phyloP scores from a whole-genome alignment of 176 grass and related monocot species.

The Ampelocalamus luodianensis region DNA sequence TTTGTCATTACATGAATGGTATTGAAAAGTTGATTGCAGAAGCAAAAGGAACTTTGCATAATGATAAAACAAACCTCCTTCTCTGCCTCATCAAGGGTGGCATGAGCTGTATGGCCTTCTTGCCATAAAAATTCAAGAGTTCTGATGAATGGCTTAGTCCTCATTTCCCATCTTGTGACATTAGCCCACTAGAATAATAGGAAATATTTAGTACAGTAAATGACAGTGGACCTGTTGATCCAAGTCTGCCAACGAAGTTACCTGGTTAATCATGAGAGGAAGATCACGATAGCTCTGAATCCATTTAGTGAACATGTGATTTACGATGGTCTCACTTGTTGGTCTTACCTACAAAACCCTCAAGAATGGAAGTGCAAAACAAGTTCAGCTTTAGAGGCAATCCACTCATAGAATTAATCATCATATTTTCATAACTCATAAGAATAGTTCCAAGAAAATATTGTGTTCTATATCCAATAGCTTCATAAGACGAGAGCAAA shows the following conservation, averaged over 20 bases:
- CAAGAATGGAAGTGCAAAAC: conserved; percentile 61
- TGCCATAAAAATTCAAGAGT: conserved; percentile 99
- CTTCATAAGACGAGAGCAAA: conserved; percentile 33
- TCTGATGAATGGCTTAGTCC: conserved; percentile 95
- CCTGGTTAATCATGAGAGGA: conserved; percentile 99
- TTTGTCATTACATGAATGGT: background rate
- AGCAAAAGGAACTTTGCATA: conserved; percentile 21
- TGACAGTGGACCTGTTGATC: background rate
- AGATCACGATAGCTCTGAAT: conserved; percentile 97
- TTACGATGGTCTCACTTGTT: conserved; percentile 99
- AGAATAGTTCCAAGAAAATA: background rate
- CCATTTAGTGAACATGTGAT: conserved; percentile 99
- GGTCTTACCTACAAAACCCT: conserved; percentile 96
- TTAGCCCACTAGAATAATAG: conserved; percentile 78
- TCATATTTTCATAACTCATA: conserved; percentile 19
- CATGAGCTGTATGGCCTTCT: conserved; percentile 99
- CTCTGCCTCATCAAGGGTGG: conserved; percentile 89
- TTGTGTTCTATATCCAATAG: background rate
- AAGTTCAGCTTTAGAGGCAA: conserved; percentile 47
- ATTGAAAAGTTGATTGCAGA: conserved; percentile 25
- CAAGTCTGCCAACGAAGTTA: conserved; percentile 44
- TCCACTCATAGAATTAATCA: conserved; percentile 30
- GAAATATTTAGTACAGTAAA: conserved; percentile 35
- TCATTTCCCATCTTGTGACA: conserved; percentile 99
- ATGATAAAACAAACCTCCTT: conserved; percentile 67